These are phyloP conservation scores for Termitomyces sp. DNA, from an alignment of 768 basidiomycete genomes.

Conservation along the genomic window DNA sequence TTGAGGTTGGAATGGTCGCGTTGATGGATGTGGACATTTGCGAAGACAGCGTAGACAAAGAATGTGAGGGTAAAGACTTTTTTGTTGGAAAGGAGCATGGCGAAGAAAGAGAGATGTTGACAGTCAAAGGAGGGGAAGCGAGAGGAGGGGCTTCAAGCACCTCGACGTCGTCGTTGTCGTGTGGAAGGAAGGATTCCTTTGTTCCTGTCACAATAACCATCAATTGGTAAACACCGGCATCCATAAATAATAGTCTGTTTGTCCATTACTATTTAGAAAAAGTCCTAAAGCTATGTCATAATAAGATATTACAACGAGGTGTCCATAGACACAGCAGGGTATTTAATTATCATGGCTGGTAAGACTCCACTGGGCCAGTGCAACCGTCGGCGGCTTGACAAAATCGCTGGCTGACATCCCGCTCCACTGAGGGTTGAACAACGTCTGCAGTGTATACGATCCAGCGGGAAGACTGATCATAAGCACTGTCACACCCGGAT, in stretches of 20 bases:
- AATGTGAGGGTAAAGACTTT: conserved; percentile 51
- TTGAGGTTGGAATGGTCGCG: conserved; percentile 54
- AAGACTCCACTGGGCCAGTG: conserved; percentile 69
- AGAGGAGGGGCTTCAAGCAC: conserved; percentile 12
- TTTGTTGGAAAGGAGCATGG: conserved; percentile 45
- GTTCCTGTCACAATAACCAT: conserved; percentile 3
- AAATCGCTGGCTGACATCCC: conserved; percentile 52
- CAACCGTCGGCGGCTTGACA: conserved; percentile 66
- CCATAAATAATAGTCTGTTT: neutral
- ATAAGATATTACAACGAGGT: neutral
- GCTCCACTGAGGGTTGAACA: conserved; percentile 94
- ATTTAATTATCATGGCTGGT: conserved; percentile 64
- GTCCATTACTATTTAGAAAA: conserved; percentile 3
- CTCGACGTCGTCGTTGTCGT: conserved; percentile 5
- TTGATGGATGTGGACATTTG: conserved; percentile 34
- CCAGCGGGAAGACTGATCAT: conserved; percentile 66
- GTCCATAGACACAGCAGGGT: conserved; percentile 12
- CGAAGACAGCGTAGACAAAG: conserved; percentile 53
- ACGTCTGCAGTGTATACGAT: conserved; percentile 70
- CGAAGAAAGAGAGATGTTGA: conserved; percentile 5
- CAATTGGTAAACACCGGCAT: conserved; percentile 2
- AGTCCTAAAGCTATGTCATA: neutral
- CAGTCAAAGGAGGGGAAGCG: neutral
- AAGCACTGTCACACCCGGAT: conserved; percentile 77
- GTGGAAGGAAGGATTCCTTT: conserved; percentile 8